Evolutionary conservation across 805 yeast genomes (phyloP).

Genomic region (Cyberlindnera bimundalis): DNA sequence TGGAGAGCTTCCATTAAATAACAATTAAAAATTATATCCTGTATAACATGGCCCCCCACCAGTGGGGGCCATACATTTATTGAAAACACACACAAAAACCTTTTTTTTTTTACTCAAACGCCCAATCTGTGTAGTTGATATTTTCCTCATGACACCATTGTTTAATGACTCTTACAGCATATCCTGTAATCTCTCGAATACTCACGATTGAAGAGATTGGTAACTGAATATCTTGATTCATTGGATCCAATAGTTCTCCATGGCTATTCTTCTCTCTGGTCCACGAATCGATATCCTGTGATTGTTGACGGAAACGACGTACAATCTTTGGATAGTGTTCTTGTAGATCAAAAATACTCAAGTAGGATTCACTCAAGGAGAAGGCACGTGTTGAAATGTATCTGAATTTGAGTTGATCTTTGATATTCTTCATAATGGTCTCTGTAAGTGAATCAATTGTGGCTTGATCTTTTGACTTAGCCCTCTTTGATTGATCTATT

Average conservation of each 20-base stretch:
- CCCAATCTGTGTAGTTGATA: slow-evolving; percentile 9
- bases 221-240: slow-evolving; percentile 3
- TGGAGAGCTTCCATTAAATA: too few relatives aligned
- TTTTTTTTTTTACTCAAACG: slow-evolving; percentile 2
- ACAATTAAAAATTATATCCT: too few relatives aligned
- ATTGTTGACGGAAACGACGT: neutral
- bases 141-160: slow-evolving; percentile 15
- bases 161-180: slow-evolving; percentile 9
- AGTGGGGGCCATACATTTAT: neutral
- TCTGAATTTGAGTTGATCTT: slow-evolving; percentile 8
- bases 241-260: slow-evolving; percentile 4
- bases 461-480: slow-evolving; percentile 1
- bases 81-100: too few relatives aligned
- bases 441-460: neutral
- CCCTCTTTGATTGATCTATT: slow-evolving; percentile 8
- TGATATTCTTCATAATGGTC: slow-evolving; percentile 2
- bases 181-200: slow-evolving; percentile 5
- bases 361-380: slow-evolving; percentile 7
- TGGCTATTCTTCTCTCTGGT: neutral
- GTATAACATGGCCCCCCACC: neutral
- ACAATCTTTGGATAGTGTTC: slow-evolving; percentile 14
- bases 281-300: neutral
- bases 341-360: slow-evolving; percentile 14
- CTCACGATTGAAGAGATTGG: slow-evolving; percentile 1
- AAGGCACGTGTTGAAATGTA: slow-evolving; percentile 11